phyloP scores from a whole-genome alignment of 441 rosid genomes.

The Pelargonium citronellum region DNA sequence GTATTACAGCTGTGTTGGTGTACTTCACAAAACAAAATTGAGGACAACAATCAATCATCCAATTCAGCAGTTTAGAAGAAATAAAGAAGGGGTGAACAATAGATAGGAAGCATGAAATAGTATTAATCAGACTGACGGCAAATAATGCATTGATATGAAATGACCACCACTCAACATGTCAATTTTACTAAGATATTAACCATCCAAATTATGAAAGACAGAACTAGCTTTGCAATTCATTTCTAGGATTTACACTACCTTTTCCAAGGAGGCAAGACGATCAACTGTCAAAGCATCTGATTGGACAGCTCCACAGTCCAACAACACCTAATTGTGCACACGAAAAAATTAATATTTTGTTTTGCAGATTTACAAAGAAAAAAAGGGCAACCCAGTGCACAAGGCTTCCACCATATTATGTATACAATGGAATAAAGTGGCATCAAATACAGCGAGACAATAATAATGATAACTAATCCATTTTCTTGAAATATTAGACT shows the following conservation, averaged over 20 bases:
- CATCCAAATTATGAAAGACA: neutral
- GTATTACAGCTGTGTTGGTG: constrained; percentile 88
- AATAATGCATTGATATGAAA: neutral
- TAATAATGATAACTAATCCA: neutral
- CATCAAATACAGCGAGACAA: neutral
- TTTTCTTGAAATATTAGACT: neutral
- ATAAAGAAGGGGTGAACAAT: neutral
- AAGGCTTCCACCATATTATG: neutral
- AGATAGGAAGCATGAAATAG: neutral
- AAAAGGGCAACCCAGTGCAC: too few relatives aligned
- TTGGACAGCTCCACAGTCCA: constrained; percentile 97
- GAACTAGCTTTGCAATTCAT: neutral
- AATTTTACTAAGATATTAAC: neutral
- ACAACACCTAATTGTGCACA: constrained; percentile 45
- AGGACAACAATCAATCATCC: neutral
- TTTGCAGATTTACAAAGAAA: neutral
- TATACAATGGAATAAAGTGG: neutral
- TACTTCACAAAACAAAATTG: constrained; percentile 39
- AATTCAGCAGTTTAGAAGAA: neutral
- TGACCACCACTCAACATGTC: neutral
- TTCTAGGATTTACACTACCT: constrained; percentile 33
- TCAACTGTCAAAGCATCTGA: constrained; percentile 99
- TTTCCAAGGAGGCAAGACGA: constrained; percentile 90
- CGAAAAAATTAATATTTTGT: neutral
- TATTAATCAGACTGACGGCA: neutral